Evolutionary conservation across 306 rosid genomes (phyloP).

Genomic region (Gillenia trifoliata): DNA sequence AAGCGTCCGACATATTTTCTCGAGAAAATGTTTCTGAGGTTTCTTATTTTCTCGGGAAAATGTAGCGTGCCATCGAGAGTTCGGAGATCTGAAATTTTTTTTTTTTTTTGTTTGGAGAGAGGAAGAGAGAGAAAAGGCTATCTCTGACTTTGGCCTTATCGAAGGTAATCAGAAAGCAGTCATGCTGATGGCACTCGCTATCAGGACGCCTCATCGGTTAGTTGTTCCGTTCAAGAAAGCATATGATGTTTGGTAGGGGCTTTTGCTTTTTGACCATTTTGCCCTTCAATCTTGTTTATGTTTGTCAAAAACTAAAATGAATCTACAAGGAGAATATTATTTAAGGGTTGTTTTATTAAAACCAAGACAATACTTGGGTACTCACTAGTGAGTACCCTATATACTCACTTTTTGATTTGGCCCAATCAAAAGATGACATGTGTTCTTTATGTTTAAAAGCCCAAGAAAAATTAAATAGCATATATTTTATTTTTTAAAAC

Average conservation of each 20-base stretch:
- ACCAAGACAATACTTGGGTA: too few relatives aligned
- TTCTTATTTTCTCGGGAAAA: slow-evolving; percentile 14
- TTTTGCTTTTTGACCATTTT: slow-evolving; percentile 2
- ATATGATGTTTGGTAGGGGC: slow-evolving; percentile 1
- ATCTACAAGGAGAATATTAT: too few relatives aligned
- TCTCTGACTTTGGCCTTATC: slow-evolving; percentile 20
- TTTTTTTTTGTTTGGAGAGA: not conserved
- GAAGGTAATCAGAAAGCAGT: not conserved
- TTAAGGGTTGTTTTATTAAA: too few relatives aligned
- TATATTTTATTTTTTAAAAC: too few relatives aligned
- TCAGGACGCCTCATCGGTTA: not conserved
- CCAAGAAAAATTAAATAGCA: too few relatives aligned
- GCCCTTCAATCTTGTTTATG: not conserved
- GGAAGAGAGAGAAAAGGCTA: not conserved
- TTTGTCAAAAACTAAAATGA: too few relatives aligned
- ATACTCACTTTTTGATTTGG: too few relatives aligned
- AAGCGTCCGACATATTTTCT: slow-evolving; percentile 78
- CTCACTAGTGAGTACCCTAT: too few relatives aligned
- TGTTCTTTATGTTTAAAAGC: too few relatives aligned
- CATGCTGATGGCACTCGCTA: slow-evolving; percentile 8
- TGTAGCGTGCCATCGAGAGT: slow-evolving; percentile 1
- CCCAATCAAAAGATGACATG: too few relatives aligned
- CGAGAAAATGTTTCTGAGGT: not conserved
- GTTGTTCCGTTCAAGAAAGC: slow-evolving; percentile 41
- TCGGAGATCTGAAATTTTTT: not conserved